Evolutionary conservation across 495 filamentous ascomycete genomes (phyloP), one percentile per base, ranked within the genome.

Genomic region (Aspergillus ellipticus): DNA sequence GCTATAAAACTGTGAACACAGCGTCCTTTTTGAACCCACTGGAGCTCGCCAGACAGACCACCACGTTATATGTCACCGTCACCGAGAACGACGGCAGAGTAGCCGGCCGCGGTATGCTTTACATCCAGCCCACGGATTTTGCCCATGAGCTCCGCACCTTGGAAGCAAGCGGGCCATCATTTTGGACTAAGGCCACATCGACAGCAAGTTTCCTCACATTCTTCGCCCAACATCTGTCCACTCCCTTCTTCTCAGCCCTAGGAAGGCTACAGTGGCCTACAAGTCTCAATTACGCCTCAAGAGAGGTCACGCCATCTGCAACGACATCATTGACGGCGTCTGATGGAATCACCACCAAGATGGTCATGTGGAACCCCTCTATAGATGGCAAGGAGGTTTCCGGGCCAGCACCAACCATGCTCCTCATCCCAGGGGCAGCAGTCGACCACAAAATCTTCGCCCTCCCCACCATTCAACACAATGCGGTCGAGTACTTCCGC

Each of bases 291-390:
- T 16, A 49, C 26, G 7, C 17, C 0, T 33, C 47, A 1, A 49
- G 26, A 13, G 47, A 49, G n/a, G 19, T 20, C 13, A 19, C 24
- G 2, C 47, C 47, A 0, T 49, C 47, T 1, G 13, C 47, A 0
- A 33, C 28, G 2, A 17, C 33, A 6, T 26, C 47, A 21, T 31
- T 49, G 22, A 49, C 28, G 1, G 47, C 47, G 6, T 31, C 47
- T 2, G 47, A 49, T 11, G 47, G 47, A 0, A 19, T 49, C 5
- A 49, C 26, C 15, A 49, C 47, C 4, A 49, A n/a, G 19, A 49
- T 49, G 47, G 47, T 49, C 4, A 49, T 49, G 47, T 49, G 47
- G 47, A 49, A 49, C 19, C 47, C 47, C 47, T 28, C 47, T 0
- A 1, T n/a, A 5, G 26, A 16, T 10, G 26, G 26, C 10, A 47